These are phyloP conservation scores for Teunomyces gatunensis DNA, from an alignment of 805 yeast species.

Conservation along the genomic window DNA sequence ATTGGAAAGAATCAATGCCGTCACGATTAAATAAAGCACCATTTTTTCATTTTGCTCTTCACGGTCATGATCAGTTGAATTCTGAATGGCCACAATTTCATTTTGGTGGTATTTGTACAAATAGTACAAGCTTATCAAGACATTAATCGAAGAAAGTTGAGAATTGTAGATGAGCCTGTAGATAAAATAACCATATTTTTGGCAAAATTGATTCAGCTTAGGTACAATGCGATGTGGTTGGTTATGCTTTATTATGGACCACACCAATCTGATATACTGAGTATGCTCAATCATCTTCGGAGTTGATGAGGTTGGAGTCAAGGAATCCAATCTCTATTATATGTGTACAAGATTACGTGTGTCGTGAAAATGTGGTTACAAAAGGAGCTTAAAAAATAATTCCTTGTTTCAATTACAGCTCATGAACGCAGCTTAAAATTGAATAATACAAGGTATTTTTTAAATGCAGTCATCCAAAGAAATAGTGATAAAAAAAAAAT, in stretches of 20 bases:
- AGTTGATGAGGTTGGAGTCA: not conserved
- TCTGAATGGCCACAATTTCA: constrained; percentile 4
- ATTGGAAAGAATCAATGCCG: constrained; percentile 31
- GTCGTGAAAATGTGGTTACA: constrained; percentile 3
- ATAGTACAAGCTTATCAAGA: constrained; percentile 24
- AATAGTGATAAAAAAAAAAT: not conserved
- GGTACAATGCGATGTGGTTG: not conserved
- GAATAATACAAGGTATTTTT: not conserved
- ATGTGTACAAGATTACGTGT: not conserved
- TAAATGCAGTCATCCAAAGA: not conserved
- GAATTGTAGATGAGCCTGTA: constrained; percentile 16
- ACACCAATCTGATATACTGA: constrained; percentile 12
- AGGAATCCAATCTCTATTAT: not conserved
- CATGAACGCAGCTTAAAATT: not conserved
- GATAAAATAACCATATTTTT: constrained; percentile 14
- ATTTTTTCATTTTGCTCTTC: constrained; percentile 14
- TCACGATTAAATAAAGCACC: constrained; percentile 21
- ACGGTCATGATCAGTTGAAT: not conserved
- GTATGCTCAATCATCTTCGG: constrained; percentile 1
- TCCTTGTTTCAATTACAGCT: constrained; percentile 3
- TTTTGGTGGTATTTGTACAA: constrained; percentile 19
- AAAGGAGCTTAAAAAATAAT: not conserved
- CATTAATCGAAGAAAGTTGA: constrained; percentile 21
- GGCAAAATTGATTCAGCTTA: constrained; percentile 1
- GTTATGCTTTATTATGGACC: constrained; percentile 7